A percentile compares a stretch with the other conserved stretches of the same genome.
These are phyloP conservation scores for Escovopsis sp. DNA, from an alignment of 2,329 filamentous ascomycete genomes.

Conservation along the genomic window DNA sequence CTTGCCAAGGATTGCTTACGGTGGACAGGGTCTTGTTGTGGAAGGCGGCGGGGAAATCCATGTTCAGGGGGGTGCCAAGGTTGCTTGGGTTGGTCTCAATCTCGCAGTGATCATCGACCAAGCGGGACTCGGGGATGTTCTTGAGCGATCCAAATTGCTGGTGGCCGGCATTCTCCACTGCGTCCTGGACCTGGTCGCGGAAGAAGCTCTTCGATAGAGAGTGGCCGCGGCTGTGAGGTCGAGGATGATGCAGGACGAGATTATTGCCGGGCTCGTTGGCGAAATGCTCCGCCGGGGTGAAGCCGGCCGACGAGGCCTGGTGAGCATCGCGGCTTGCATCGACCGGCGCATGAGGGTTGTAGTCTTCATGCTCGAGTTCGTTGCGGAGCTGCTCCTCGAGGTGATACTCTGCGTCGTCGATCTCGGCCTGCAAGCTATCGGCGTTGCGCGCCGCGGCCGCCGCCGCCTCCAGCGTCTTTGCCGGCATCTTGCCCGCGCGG, in stretches of 20 bases:
- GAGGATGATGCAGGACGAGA: conserved; percentile 52
- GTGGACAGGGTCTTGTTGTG: conserved; percentile 43
- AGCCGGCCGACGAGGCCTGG: conserved; percentile 27
- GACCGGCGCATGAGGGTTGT: conserved; percentile 45
- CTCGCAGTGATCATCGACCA: conserved; percentile 44
- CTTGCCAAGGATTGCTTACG: conserved; percentile 49
- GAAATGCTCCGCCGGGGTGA: conserved; percentile 34
- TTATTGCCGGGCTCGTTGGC: conserved; percentile 38
- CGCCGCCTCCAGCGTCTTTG: conserved; percentile 34
- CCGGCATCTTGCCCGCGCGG: conserved; percentile 31
- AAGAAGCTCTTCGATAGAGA: conserved; percentile 55
- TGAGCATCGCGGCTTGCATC: conserved; percentile 13
- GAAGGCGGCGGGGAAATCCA: conserved; percentile 30
- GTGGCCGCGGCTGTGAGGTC: conserved; percentile 59
- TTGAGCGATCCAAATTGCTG: conserved; percentile 26
- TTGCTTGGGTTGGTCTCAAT: conserved; percentile 63
- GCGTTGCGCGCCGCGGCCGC: conserved; percentile 26
- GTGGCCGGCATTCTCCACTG: conserved; percentile 22
- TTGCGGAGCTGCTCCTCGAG: conserved; percentile 66
- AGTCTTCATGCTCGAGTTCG: conserved; percentile 65
- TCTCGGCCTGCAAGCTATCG: conserved; percentile 71
- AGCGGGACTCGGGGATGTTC: conserved; percentile 24
- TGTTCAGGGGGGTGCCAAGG: conserved; percentile 45
- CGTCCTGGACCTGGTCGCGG: conserved; percentile 37
- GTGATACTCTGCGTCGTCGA: conserved; percentile 76